These are phyloP conservation scores for Termitomyces eurrhizus DNA, from an alignment of 768 basidiomycete genomes.

Conservation along the genomic window DNA sequence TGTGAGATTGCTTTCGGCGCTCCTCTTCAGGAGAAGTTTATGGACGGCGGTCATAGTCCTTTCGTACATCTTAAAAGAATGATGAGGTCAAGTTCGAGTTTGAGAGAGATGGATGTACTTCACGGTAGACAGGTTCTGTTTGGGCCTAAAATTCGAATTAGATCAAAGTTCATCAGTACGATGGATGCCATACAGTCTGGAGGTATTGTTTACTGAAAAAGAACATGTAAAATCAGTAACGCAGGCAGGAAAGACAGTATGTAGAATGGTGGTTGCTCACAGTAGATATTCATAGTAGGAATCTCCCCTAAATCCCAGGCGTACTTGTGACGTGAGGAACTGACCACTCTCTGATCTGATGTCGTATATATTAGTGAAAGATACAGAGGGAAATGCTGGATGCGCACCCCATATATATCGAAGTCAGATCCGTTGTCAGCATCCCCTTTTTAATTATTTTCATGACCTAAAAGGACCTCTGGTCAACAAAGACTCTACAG, in stretches of 20 bases:
- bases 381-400: neutral
- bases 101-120: slow-evolving; percentile 35
- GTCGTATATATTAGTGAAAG: neutral
- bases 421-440: slow-evolving; percentile 66
- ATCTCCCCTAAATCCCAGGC: slow-evolving; percentile 91
- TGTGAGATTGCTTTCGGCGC: slow-evolving; percentile 50
- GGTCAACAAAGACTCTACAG: neutral
- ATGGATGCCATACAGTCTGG: slow-evolving; percentile 55
- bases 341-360: slow-evolving; percentile 37
- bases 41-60: slow-evolving; percentile 81
- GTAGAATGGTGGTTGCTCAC: slow-evolving; percentile 32
- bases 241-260: neutral
- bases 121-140: slow-evolving; percentile 74
- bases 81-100: neutral
- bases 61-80: slow-evolving; percentile 69
- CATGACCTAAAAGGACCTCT: slow-evolving; percentile 44
- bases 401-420: slow-evolving; percentile 77
- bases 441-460: slow-evolving; percentile 58
- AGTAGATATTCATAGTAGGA: slow-evolving; percentile 92
- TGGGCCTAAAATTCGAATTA: slow-evolving; percentile 43
- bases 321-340: slow-evolving; percentile 66
- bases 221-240: neutral
- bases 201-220: slow-evolving; percentile 68
- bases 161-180: neutral
- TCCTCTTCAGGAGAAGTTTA: slow-evolving; percentile 63